Base-by-base conservation (phyloP, 31 red algal species). In the Pterothamnion heteromorphum region DNA sequence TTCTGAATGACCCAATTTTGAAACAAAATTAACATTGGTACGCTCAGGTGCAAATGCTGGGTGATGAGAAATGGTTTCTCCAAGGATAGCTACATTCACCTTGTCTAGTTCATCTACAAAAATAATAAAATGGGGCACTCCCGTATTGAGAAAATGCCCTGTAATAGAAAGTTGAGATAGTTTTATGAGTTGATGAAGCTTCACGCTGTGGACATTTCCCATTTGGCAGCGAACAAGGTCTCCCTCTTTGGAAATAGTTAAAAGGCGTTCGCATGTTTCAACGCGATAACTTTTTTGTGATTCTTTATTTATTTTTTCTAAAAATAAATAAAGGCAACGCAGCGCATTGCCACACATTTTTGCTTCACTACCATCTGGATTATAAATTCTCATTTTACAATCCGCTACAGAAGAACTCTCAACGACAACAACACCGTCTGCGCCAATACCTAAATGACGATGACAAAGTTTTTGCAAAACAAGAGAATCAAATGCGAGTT, bases 321-420 rank as follows among this genome's bases (percentile, higher is more conserved):
- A n/a, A n/a, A n/a, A n/a, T n/a, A n/a, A n/a, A n/a, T n/a, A n/a
- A n/a, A 99, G 91, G 88, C 97, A 99, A 33, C 97, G 94, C 30
- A 99, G 96, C 5, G 96, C 97, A 74, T 99, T 99, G 58, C 97
- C 97, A 57, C 97, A 99, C 97, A 99, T 99, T 82, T 99, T 96
- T 43, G 97, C 96, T 89, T 99, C 97, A 1, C 93, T 95, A 28
- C 97, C 97, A 92, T 99, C 97, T 32, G 97, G 94, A 44, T 99
- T 99, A 80, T 94, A 95, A 4, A 99, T 89, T 36, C 97, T 93
- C 96, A 99, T 97, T 5, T 39, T 35, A 43, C 89, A 91, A 80
- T 97, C 97, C 36, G 92, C 92, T n/a, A 57, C 44, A 28, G 57
- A 5, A 3, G 97, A 89, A 37, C 94, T 92, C 44, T 97, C 44